Evolutionary conservation across 1,284 basidiomycete species (phyloP).

Genomic region (Inonotus obliquus): DNA sequence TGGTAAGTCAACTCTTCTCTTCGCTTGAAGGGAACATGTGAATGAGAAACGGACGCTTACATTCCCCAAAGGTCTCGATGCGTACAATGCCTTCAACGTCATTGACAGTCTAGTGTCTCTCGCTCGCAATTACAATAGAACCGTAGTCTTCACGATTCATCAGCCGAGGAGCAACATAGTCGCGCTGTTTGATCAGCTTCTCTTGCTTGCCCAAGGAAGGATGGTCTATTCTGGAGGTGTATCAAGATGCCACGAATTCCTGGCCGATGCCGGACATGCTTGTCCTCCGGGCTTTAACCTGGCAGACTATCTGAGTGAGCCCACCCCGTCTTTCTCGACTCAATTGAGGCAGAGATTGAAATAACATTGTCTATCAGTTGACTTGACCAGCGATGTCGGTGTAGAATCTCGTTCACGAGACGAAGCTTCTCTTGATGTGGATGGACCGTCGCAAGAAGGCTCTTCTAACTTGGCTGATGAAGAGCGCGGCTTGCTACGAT

Average conservation of each 20-base stretch:
- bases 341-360: conserved; percentile 14
- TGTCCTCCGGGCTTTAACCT: conserved; percentile 98
- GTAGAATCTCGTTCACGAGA: conserved; percentile 39
- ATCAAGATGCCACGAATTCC: conserved; percentile 73
- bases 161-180: conserved; percentile 99
- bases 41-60: background rate
- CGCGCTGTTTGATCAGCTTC: conserved; percentile 87
- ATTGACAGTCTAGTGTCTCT: conserved; percentile 84
- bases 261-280: conserved; percentile 70
- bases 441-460: conserved; percentile 33
- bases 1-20: conserved; percentile 43
- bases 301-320: conserved; percentile 88
- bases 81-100: conserved; percentile 94
- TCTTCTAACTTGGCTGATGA: conserved; percentile 50
- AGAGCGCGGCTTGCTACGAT: conserved; percentile 42
- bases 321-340: background rate
- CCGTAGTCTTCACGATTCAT: conserved; percentile 96
- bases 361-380: conserved; percentile 44
- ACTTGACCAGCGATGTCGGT: conserved; percentile 78
- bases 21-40: background rate
- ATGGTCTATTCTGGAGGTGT: conserved; percentile 81
- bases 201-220: conserved; percentile 82
- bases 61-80: conserved; percentile 69
- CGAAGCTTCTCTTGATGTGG: conserved; percentile 33
- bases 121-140: conserved; percentile 88